These are phyloP conservation scores for Udeniomyces megalosporus DNA, from an alignment of 768 basidiomycete species.

Conservation along the genomic window DNA sequence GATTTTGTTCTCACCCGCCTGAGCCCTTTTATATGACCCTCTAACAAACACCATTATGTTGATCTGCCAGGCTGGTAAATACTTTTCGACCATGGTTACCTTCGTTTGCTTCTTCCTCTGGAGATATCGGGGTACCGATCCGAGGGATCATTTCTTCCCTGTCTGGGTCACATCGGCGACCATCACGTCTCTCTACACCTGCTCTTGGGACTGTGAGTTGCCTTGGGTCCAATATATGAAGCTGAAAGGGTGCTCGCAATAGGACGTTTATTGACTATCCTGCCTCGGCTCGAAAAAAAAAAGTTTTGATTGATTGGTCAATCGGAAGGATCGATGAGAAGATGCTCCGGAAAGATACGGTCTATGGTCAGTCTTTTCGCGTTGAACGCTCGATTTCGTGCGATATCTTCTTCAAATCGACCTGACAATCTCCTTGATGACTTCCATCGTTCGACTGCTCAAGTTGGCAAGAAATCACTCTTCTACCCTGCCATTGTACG, in stretches of 20 bases:
- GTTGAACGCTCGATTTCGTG: too few species aligned
- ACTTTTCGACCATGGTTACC: conserved; percentile 19
- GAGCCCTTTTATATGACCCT: too few species aligned
- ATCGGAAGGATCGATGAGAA: conserved; percentile 29
- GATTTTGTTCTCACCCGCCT: too few species aligned
- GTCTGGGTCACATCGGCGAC: conserved; percentile 52
- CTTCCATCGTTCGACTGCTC: neutral
- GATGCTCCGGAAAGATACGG: conserved; percentile 55
- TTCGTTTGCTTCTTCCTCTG: conserved; percentile 52
- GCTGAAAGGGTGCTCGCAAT: too few species aligned
- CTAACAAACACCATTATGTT: too few species aligned
- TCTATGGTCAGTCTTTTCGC: conserved; percentile 53
- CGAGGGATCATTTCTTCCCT: conserved; percentile 40
- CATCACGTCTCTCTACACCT: conserved; percentile 52
- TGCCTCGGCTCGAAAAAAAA: conserved; percentile 34
- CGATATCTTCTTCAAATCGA: too few species aligned
- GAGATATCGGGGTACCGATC: conserved; percentile 44
- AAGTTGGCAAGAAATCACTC: neutral
- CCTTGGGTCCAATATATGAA: too few species aligned
- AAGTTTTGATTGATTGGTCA: conserved; percentile 84
- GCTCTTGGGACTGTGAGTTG: conserved; percentile 53
- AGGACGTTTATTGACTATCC: neutral
- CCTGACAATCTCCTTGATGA: conserved; percentile 35
- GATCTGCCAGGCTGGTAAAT: conserved; percentile 57
- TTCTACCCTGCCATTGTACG: neutral